Conservation (phyloP, 805 yeast species). For the Wickerhamomyces xylosicus region DNA sequence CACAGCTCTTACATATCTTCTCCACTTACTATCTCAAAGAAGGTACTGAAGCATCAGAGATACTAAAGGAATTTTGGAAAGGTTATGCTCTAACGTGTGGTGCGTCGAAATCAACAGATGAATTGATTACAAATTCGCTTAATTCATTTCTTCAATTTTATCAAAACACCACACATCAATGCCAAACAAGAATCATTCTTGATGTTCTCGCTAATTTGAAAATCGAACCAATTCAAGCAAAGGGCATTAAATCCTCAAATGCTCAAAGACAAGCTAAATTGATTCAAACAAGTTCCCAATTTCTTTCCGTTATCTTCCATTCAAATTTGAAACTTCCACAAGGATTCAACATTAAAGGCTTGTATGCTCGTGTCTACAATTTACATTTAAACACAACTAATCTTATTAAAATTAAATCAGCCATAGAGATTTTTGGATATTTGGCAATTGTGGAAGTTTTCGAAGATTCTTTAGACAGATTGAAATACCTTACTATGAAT, state of each 20-base stretch:
- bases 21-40: conserved; percentile 7
- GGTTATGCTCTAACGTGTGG: conserved; percentile 49
- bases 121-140: conserved; percentile 32
- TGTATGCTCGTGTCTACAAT: conserved; percentile 43
- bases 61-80: conserved; percentile 35
- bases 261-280: conserved; percentile 12
- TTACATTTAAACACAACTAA: conserved; percentile 41
- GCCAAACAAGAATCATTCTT: conserved; percentile 7
- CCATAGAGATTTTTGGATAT: conserved; percentile 33
- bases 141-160: conserved; percentile 25
- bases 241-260: conserved; percentile 1
- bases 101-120: conserved; percentile 39
- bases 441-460: conserved; percentile 17
- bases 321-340: conserved; percentile 12
- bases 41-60: conserved; percentile 3
- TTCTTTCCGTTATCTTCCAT: conserved; percentile 14
- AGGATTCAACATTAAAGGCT: conserved; percentile 19
- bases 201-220: conserved; percentile 20
- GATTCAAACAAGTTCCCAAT: conserved; percentile 16
- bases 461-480: conserved; percentile 11
- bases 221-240: conserved; percentile 5
- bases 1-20: conserved; percentile 16
- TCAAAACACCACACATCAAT: conserved; percentile 9
- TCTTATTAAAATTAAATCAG: conserved; percentile 25
- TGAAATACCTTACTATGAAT: conserved; percentile 21